A percentile compares a stretch with the other conserved stretches of the same genome.
Conservation (phyloP, 805 yeast genomes). For the Blastobotrys chiropterorum region DNA sequence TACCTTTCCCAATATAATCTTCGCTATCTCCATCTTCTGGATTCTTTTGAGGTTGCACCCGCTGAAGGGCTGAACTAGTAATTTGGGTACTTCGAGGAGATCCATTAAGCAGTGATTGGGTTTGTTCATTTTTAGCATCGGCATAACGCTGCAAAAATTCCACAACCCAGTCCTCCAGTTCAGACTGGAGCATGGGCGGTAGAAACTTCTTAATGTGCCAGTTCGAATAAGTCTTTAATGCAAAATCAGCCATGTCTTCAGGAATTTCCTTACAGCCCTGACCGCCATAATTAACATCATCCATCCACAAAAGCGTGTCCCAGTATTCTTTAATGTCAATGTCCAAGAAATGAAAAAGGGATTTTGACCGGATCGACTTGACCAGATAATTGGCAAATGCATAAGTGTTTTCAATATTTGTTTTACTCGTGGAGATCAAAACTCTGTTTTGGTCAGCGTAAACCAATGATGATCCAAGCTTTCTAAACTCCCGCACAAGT, state of each 20-base stretch:
- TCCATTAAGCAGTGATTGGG: conserved; percentile 37
- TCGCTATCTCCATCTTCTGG: conserved; percentile 22
- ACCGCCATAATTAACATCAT: conserved; percentile 82
- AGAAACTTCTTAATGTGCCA: conserved; percentile 79
- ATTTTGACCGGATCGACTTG: conserved; percentile 70
- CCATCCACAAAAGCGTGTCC: conserved; percentile 96
- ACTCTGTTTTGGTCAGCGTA: conserved; percentile 76
- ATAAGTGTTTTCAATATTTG: conserved; percentile 77
- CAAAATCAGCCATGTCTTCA: conserved; percentile 20
- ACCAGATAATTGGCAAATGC: conserved; percentile 84
- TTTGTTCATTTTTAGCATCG: conserved; percentile 26
- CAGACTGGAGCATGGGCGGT: conserved; percentile 69
- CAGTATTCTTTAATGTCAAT: conserved; percentile 69
- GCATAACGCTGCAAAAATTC: conserved; percentile 67
- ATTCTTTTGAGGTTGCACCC: conserved; percentile 32
- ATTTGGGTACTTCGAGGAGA: conserved; percentile 54
- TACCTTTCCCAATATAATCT: conserved; percentile 31
- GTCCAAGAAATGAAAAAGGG: conserved; percentile 78
- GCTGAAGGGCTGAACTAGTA: conserved; percentile 41
- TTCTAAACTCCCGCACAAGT: conserved; percentile 67
- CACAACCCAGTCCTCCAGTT: conserved; percentile 82
- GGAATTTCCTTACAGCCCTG: conserved; percentile 29
- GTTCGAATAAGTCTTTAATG: conserved; percentile 41
- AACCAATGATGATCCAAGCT: conserved; percentile 72
- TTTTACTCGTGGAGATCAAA: conserved; percentile 66